These are phyloP conservation scores for Collariella sp. DNA, from an alignment of 495 filamentous ascomycete genomes.

Conservation along the genomic window DNA sequence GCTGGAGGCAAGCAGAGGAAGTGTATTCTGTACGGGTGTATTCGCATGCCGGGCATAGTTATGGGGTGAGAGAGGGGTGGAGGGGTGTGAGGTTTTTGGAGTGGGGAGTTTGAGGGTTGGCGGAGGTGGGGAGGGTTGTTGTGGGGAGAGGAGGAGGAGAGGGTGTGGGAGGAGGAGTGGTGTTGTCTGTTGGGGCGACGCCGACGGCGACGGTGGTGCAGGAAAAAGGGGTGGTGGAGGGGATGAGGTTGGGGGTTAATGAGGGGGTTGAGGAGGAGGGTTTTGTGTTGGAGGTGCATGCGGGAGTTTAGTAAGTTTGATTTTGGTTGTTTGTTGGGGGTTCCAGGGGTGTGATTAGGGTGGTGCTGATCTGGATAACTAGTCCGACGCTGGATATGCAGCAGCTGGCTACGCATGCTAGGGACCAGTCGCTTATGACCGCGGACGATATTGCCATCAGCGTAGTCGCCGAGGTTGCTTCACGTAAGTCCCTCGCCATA, in stretches of 20 bases:
- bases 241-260: conserved; percentile 10
- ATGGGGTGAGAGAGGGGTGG: conserved; percentile 37
- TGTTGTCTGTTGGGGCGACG: conserved; percentile 71
- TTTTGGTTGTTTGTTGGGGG: background rate
- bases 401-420: conserved; percentile 65
- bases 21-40: conserved; percentile 60
- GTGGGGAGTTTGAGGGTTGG: conserved; percentile 53
- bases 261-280: conserved; percentile 8
- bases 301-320: conserved; percentile 28
- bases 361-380: conserved; percentile 13
- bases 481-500: conserved; percentile 6
- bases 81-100: conserved; percentile 42
- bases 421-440: conserved; percentile 29
- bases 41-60: conserved; percentile 71
- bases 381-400: conserved; percentile 68
- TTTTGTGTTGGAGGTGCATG: conserved; percentile 27
- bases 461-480: conserved; percentile 59
- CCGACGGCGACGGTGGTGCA: conserved; percentile 61
- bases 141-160: background rate
- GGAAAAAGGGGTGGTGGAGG: conserved; percentile 11
- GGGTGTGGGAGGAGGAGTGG: conserved; percentile 26
- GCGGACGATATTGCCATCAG: conserved; percentile 56
- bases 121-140: conserved; percentile 38
- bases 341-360: background rate
- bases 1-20: conserved; percentile 33